Evolutionary conservation across 805 yeast species (phyloP).

Genomic region (Candida coquimbonensis): DNA sequence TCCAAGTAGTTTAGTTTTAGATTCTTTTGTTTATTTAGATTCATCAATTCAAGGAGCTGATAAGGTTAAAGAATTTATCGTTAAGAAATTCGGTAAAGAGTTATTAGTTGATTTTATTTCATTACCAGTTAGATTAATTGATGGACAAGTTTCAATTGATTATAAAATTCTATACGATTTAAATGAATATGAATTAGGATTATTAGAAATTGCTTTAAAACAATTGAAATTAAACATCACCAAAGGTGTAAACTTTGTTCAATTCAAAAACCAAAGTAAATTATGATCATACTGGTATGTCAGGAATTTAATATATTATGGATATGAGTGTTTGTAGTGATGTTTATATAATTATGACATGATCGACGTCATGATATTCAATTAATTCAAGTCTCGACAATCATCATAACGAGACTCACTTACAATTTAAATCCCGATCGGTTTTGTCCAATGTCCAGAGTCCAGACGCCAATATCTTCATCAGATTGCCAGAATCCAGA

Average conservation of each 20-base stretch:
- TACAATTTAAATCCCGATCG: no score
- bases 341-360: no score
- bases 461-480: no score
- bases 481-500: no score
- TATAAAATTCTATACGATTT: conserved; percentile 42
- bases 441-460: no score
- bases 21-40: conserved; percentile 48
- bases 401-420: no score
- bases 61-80: conserved; percentile 17
- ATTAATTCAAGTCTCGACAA: no score
- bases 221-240: conserved; percentile 49
- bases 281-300: conserved; percentile 6
- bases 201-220: conserved; percentile 46
- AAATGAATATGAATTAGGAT: conserved; percentile 46
- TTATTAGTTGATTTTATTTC: conserved; percentile 42
- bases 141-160: conserved; percentile 53
- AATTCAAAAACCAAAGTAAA: conserved; percentile 18
- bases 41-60: conserved; percentile 17
- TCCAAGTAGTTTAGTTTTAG: conserved; percentile 30
- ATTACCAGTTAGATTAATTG: conserved; percentile 51
- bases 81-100: conserved; percentile 11
- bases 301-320: no score
- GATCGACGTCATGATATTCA: no score
- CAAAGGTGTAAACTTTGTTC: conserved; percentile 49
- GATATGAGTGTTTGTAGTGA: no score